A percentile compares a stretch with the other conserved stretches of the same genome.
These are phyloP conservation scores for Limonium bicolor DNA, from an alignment of 148 eudicot genomes.

Conservation along the genomic window DNA sequence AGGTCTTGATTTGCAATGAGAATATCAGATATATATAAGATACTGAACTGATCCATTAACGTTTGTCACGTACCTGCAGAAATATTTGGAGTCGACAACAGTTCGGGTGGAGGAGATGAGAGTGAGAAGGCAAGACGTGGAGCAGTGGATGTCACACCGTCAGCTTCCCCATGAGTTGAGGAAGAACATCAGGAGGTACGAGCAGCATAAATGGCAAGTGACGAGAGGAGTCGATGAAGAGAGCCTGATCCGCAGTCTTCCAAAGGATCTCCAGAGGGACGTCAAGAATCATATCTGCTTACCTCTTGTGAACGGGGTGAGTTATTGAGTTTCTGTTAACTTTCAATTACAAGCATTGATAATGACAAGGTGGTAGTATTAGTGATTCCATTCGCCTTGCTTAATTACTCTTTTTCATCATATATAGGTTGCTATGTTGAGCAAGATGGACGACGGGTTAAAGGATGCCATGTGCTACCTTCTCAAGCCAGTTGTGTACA, in stretches of 20 bases:
- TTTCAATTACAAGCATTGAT: too few species aligned
- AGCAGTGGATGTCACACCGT: conserved; percentile 77
- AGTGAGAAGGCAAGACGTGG: conserved; percentile 48
- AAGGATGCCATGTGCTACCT: conserved; percentile 3
- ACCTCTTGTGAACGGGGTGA: conserved; percentile 38
- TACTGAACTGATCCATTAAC: neutral
- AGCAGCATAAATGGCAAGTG: conserved; percentile 66
- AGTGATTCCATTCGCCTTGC: neutral
- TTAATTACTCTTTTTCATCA: neutral
- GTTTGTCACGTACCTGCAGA: conserved; percentile 11
- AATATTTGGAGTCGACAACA: conserved; percentile 49
- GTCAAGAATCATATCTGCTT: conserved; percentile 65
- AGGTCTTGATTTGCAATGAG: neutral
- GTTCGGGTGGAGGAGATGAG: conserved; percentile 67
- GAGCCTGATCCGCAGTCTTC: conserved; percentile 38
- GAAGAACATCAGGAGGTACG: conserved; percentile 41
- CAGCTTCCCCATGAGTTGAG: conserved; percentile 45
- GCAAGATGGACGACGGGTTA: conserved; percentile 3
- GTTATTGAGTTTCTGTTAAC: conserved; percentile 1
- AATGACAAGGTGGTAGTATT: neutral
- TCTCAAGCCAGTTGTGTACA: conserved; percentile 3
- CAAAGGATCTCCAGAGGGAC: conserved; percentile 65
- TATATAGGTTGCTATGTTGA: conserved; percentile 2
- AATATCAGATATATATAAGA: neutral
- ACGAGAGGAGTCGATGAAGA: conserved; percentile 64